Conservation (phyloP, 1,139 yeast species). For the Pichia norvegensis region DNA sequence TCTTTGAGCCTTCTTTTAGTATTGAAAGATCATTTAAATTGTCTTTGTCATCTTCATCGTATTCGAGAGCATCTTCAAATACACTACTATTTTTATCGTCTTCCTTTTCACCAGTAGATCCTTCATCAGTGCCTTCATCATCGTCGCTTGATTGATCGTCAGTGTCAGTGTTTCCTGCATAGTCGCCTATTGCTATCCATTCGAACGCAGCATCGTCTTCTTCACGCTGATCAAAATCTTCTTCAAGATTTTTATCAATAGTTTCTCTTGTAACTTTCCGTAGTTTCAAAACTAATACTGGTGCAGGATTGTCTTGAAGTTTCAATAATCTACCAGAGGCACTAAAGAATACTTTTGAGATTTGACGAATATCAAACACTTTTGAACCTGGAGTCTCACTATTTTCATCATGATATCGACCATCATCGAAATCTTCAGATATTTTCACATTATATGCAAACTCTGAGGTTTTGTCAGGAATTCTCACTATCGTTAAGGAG, state of each 20-base stretch:
- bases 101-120: slow-evolving; percentile 8
- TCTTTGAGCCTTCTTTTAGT: slow-evolving; percentile 7
- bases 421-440: slow-evolving; percentile 61
- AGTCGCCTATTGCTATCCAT: slow-evolving; percentile 22
- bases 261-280: slow-evolving; percentile 26
- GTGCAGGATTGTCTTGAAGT: slow-evolving; percentile 56
- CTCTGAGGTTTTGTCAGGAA: slow-evolving; percentile 13
- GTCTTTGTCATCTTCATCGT: not conserved
- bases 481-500: slow-evolving; percentile 36
- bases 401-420: slow-evolving; percentile 57
- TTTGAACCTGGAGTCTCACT: slow-evolving; percentile 33
- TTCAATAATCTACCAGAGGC: slow-evolving; percentile 64
- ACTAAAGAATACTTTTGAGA: slow-evolving; percentile 57
- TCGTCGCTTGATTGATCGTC: slow-evolving; percentile 18
- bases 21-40: slow-evolving; percentile 1
- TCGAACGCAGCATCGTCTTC: slow-evolving; percentile 30
- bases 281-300: slow-evolving; percentile 59
- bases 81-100: slow-evolving; percentile 10
- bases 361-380: slow-evolving; percentile 34
- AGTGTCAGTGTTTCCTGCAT: slow-evolving; percentile 3
- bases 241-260: slow-evolving; percentile 17
- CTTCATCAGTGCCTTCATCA: slow-evolving; percentile 9
- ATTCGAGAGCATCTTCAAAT: not conserved
- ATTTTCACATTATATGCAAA: slow-evolving; percentile 43
- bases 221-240: slow-evolving; percentile 26